phyloP scores from a whole-genome alignment of 805 yeast species.

The Metschnikowia dekortorum region DNA sequence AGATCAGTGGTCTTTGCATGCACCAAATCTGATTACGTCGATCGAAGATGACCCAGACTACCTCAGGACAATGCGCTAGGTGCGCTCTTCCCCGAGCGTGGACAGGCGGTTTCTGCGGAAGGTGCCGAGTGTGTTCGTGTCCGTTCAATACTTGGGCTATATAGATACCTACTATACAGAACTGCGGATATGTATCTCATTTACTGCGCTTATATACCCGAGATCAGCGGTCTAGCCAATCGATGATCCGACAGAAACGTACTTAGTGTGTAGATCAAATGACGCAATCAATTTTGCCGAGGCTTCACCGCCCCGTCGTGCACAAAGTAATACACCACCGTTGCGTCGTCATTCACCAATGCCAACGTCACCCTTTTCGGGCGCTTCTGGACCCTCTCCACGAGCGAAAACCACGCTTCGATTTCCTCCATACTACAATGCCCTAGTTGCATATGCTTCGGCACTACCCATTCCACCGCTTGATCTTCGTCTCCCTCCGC shows the following conservation, averaged over 20 bases:
- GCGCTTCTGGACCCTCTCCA: conserved; percentile 20
- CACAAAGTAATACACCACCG: conserved; percentile 64
- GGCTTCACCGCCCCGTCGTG: conserved; percentile 67
- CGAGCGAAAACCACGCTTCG: conserved; percentile 34
- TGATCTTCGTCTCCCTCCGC: conserved; percentile 19
- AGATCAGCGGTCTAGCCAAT: neutral
- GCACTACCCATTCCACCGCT: conserved; percentile 40
- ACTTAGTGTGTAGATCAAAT: neutral
- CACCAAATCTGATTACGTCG: neutral
- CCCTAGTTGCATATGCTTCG: conserved; percentile 22
- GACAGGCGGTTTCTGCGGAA: neutral
- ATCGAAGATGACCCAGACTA: neutral
- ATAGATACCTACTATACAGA: neutral
- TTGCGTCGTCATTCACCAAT: conserved; percentile 60
- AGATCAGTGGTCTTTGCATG: neutral
- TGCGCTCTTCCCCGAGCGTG: neutral
- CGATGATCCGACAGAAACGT: neutral
- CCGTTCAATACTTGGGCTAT: neutral
- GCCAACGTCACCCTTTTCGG: conserved; percentile 51
- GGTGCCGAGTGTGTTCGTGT: neutral
- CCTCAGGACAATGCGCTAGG: neutral
- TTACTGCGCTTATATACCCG: neutral
- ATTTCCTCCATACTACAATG: conserved; percentile 35
- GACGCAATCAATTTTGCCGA: conserved; percentile 38
- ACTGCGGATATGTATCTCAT: neutral